Percentiles rank a stretch among this genome's conserved stretches.
These are phyloP conservation scores for Hortiboletus flavorubellus DNA, from an alignment of 768 basidiomycete species.

Conservation along the genomic window DNA sequence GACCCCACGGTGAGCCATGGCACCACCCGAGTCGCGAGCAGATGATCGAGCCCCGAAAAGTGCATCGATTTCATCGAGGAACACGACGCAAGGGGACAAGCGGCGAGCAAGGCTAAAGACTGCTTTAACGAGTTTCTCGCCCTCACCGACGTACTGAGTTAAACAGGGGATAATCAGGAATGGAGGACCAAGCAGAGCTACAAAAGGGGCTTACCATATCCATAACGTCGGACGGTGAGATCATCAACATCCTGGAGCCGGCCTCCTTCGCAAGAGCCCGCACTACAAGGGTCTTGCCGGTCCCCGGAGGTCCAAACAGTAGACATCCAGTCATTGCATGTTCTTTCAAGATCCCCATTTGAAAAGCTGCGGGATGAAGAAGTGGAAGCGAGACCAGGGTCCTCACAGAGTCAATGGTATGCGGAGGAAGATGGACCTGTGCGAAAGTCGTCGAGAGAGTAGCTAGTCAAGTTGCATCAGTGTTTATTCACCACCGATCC, in stretches of 20 bases:
- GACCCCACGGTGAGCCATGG: conserved; percentile 80
- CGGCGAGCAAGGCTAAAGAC: conserved; percentile 85
- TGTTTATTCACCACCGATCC: not conserved
- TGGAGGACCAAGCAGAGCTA: not conserved
- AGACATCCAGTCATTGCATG: conserved; percentile 91
- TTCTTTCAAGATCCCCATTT: conserved; percentile 84
- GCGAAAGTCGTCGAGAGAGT: conserved; percentile 80
- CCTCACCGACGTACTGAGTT: conserved; percentile 79
- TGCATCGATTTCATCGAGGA: conserved; percentile 93
- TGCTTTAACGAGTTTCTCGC: conserved; percentile 84
- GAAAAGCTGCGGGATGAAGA: conserved; percentile 83
- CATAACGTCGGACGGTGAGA: conserved; percentile 93
- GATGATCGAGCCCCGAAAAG: conserved; percentile 85
- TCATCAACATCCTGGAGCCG: conserved; percentile 87
- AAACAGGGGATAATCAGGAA: conserved; percentile 5
- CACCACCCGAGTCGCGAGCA: conserved; percentile 71
- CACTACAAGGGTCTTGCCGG: conserved; percentile 88
- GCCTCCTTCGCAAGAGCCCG: conserved; percentile 91
- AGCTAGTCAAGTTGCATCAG: conserved; percentile 35
- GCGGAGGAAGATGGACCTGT: conserved; percentile 83
- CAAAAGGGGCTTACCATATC: conserved; percentile 69
- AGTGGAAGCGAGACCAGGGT: conserved; percentile 89
- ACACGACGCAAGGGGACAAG: conserved; percentile 88
- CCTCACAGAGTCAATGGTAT: conserved; percentile 89
- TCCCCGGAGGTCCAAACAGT: conserved; percentile 89